Conservation (phyloP, 169 alveolate species). For the Blepharisma undulans region DNA sequence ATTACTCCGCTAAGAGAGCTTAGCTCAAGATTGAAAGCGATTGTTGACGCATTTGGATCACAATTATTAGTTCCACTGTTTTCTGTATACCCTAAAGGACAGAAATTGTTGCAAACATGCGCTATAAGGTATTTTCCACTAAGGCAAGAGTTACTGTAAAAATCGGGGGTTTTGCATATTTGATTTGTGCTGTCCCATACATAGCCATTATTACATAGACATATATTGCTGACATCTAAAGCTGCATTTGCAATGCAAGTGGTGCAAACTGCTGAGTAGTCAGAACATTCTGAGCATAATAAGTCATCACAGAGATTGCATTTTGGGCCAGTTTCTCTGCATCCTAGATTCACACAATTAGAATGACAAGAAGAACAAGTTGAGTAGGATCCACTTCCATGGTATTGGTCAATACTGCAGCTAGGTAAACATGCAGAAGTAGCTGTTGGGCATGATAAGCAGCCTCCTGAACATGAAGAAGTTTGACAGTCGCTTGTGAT, state of each 20-base stretch:
- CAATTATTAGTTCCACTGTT: background rate
- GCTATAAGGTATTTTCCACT: background rate
- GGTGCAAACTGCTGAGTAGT: background rate
- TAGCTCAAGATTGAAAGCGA: background rate
- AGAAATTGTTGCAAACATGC: background rate
- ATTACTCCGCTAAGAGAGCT: background rate
- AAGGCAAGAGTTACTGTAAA: background rate
- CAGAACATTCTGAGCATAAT: background rate
- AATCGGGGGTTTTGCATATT: background rate
- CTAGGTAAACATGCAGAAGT: background rate
- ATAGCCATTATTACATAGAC: background rate
- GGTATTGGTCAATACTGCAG: background rate
- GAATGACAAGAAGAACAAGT: background rate
- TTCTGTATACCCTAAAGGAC: slow-evolving; percentile 8
- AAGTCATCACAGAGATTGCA: slow-evolving; percentile 12
- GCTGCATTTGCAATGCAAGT: background rate
- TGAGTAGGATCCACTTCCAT: background rate
- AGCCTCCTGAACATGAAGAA: background rate
- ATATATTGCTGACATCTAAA: background rate
- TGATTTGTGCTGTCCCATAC: background rate
- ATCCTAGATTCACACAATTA: background rate
- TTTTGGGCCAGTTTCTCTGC: background rate
- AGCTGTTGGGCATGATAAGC: background rate
- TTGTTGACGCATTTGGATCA: background rate
- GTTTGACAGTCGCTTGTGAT: background rate